Base-by-base conservation (phyloP, 1,284 basidiomycete genomes). In the Cutaneotrichosporon arboriforme region DNA sequence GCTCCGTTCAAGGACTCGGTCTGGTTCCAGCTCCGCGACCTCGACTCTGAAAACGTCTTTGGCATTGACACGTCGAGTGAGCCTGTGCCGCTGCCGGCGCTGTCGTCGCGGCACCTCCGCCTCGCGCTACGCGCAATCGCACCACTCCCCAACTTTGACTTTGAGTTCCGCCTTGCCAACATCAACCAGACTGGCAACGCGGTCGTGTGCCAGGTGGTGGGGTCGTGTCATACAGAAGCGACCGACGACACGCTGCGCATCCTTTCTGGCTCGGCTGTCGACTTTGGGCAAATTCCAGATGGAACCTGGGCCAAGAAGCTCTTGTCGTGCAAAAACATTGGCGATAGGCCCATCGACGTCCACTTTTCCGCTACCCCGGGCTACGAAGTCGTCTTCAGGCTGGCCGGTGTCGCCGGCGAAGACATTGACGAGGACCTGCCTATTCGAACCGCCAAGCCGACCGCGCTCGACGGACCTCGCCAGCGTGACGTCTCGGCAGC, bases 271-370 rank as follows among this genome's bases (percentile, higher is more conserved):
- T 66, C 70, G 8, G 65, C 66, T 5, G 61, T 79, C 36, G 76
- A 79, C 65, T 79, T 79, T 64, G 78, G 78, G 12, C 72, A 77
- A 55, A 75, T 77, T 46, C 69, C 70, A 26, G 77, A 77, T 42
- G 77, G 77, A 1, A 65, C 74, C 15, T 78, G 77, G 77, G 68
- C 75, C 13, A 74, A 71, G 54, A 77, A 78, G 63, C 65, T 77
- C 42, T 60, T 79, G 17, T 67, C 73, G 12, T 69, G 76, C 56
- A 77, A 76, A 63, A 79, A 79, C 57, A 65, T 66, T 4, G 75
- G 76, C 8, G 75, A 76, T 44, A 65, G 70, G 35, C 62, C 74
- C 3, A 66, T 79, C 18, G 78, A 79, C 51, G 76, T 79, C 17
- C 66, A 67, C 38, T 77, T 79, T 44, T 70, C 68, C 4, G 71